A percentile compares a stretch with the other conserved stretches of the same genome.
Conservation (phyloP, 495 filamentous ascomycete genomes). For the Aspergillus nidulans region DNA sequence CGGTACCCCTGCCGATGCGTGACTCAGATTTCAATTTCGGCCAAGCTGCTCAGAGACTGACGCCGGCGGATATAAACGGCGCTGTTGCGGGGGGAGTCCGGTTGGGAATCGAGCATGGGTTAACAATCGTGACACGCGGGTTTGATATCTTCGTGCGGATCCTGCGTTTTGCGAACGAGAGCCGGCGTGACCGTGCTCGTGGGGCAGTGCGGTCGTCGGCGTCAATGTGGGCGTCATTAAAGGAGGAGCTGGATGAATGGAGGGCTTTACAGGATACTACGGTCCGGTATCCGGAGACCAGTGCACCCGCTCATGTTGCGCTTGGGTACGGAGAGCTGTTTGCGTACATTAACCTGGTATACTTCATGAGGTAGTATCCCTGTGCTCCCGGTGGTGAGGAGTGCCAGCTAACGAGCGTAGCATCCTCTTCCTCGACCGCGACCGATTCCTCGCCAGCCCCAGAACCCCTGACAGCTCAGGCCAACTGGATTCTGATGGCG, state of each 20-base stretch:
- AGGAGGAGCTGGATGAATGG: slow-evolving; percentile 41
- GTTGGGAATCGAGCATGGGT: slow-evolving; percentile 35
- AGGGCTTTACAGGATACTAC: slow-evolving; percentile 37
- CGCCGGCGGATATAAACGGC: slow-evolving; percentile 34
- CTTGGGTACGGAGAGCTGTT: slow-evolving; percentile 42
- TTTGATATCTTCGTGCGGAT: slow-evolving; percentile 45
- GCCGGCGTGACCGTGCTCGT: slow-evolving; percentile 29
- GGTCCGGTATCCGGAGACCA: slow-evolving; percentile 35
- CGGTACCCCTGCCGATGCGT: slow-evolving; percentile 39
- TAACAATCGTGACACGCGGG: slow-evolving; percentile 38
- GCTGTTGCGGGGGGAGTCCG: slow-evolving; percentile 15
- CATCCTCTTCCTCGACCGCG: slow-evolving; percentile 40
- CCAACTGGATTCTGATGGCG: slow-evolving; percentile 21
- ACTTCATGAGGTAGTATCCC: slow-evolving; percentile 38
- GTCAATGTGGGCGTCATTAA: slow-evolving; percentile 29
- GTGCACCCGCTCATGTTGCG: slow-evolving; percentile 38
- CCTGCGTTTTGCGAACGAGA: slow-evolving; percentile 42
- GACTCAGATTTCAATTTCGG: slow-evolving; percentile 41
- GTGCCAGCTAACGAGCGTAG: slow-evolving; percentile 16
- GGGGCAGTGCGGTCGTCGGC: slow-evolving; percentile 15
- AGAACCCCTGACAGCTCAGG: slow-evolving; percentile 25
- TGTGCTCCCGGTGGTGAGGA: no score
- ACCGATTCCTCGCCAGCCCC: slow-evolving; percentile 34
- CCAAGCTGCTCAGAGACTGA: slow-evolving; percentile 25
- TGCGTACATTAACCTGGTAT: slow-evolving; percentile 42